Evolutionary conservation across 371 early-diverging fungal genomes (phyloP).

Genomic region (Entomophthora muscae): DNA sequence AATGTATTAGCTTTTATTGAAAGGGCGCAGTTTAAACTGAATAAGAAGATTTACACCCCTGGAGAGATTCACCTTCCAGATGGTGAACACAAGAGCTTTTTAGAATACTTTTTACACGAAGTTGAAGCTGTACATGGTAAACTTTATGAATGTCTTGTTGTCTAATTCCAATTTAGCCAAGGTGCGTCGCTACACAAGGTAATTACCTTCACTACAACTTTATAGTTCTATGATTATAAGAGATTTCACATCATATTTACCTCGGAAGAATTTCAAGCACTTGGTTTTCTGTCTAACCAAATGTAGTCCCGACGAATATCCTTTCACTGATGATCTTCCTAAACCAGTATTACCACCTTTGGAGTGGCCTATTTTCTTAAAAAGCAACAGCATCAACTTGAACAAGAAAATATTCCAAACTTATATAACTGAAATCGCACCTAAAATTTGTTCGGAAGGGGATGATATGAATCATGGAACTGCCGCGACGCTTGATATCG

Average conservation of each 20-base stretch:
- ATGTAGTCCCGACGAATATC: conserved; percentile 85
- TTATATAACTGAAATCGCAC: conserved; percentile 55
- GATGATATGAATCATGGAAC: conserved; percentile 87
- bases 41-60: conserved; percentile 53
- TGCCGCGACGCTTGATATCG: conserved; percentile 79
- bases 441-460: conserved; percentile 31
- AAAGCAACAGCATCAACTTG: conserved; percentile 59
- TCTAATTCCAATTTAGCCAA: conserved; percentile 63
- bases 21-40: conserved; percentile 76
- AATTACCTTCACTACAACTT: too few relatives aligned
- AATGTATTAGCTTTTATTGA: conserved; percentile 43
- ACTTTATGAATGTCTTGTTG: too few relatives aligned
- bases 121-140: conserved; percentile 81
- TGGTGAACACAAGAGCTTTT: conserved; percentile 54
- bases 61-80: conserved; percentile 39
- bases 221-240: too few relatives aligned
- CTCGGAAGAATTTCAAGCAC: too few relatives aligned
- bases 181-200: conserved; percentile 60
- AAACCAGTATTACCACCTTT: conserved; percentile 70
- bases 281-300: too few relatives aligned
- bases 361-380: conserved; percentile 49
- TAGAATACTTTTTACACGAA: conserved; percentile 76
- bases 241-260: too few relatives aligned
- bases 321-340: conserved; percentile 67
- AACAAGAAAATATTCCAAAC: conserved; percentile 60